Percentiles rank a stretch among this genome's conserved stretches.
Evolutionary conservation across 2,329 filamentous ascomycete species (phyloP).

Genomic region (Xylaria sp.): DNA sequence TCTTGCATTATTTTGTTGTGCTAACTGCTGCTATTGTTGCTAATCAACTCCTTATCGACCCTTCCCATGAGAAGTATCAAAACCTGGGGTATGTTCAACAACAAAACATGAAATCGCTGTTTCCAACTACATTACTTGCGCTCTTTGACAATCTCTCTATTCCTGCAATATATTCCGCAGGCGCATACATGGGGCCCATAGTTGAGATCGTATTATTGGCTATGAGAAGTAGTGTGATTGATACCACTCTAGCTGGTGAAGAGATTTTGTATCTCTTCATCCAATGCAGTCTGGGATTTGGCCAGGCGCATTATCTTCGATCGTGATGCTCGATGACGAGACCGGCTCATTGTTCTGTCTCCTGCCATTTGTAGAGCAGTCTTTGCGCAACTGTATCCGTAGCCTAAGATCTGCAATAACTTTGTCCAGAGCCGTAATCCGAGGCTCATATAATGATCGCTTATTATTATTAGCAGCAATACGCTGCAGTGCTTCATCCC

Average conservation of each 20-base stretch:
- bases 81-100: neutral
- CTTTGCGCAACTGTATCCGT: neutral
- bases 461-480: neutral
- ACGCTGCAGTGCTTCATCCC: constrained; percentile 8
- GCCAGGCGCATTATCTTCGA: neutral
- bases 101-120: neutral
- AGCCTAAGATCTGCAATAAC: neutral
- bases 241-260: neutral
- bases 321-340: constrained; percentile 12
- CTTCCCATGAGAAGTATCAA: constrained; percentile 11
- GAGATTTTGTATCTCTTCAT: constrained; percentile 17
- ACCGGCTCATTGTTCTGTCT: neutral
- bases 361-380: neutral
- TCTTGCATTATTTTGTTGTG: too few relatives aligned
- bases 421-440: neutral
- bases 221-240: neutral
- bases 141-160: neutral
- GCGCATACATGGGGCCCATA: neutral
- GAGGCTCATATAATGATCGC: neutral
- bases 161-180: neutral
- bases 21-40: too few relatives aligned
- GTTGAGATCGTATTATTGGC: neutral
- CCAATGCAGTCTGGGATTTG: neutral
- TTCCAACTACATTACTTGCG: neutral
- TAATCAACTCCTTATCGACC: too few relatives aligned